A percentile compares a stretch with the other conserved stretches of the same genome.
Conservation (phyloP, 352 stramenopile genomes). For the Pythium monospermum region DNA sequence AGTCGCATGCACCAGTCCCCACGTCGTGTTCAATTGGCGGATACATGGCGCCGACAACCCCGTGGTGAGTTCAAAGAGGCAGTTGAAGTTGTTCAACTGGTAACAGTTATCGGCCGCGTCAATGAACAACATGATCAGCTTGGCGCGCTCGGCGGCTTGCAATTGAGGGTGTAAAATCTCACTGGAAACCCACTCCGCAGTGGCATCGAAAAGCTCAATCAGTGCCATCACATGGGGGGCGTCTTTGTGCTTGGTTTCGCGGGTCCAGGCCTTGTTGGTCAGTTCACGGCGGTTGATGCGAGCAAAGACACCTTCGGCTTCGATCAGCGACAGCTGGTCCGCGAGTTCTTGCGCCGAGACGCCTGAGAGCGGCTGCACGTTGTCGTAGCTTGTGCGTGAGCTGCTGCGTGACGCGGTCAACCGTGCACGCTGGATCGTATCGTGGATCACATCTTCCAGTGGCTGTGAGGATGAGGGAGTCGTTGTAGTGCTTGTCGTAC, state of each 20-base stretch:
- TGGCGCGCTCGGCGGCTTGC: conserved; percentile 71
- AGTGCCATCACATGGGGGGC: conserved; percentile 77
- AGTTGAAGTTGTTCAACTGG: conserved; percentile 89
- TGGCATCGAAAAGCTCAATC: conserved; percentile 84
- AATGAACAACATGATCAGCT: conserved; percentile 82
- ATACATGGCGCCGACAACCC: conserved; percentile 78
- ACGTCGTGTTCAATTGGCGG: conserved; percentile 79
- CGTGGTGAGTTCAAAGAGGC: conserved; percentile 78
- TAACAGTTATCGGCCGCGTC: conserved; percentile 78
- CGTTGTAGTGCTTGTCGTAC: conserved; percentile 2
- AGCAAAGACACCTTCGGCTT: conserved; percentile 70
- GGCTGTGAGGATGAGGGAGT: conserved; percentile 1
- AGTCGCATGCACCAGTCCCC: conserved; percentile 58
- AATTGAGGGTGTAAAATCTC: conserved; percentile 84
- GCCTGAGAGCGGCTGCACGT: conserved; percentile 62
- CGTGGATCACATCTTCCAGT: conserved; percentile 60
- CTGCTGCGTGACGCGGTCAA: conserved; percentile 56
- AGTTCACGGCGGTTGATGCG: conserved; percentile 69
- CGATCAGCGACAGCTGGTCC: conserved; percentile 78
- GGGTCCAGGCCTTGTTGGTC: conserved; percentile 86
- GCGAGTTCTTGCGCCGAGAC: conserved; percentile 62
- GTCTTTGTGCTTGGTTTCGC: conserved; percentile 73
- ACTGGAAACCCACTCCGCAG: conserved; percentile 82
- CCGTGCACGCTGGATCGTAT: conserved; percentile 60
- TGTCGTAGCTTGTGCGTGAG: conserved; percentile 72